A percentile compares a stretch with the other conserved stretches of the same genome.
phyloP scores from a whole-genome alignment of 805 yeast species.

The Yarrowia yakushimensis region DNA sequence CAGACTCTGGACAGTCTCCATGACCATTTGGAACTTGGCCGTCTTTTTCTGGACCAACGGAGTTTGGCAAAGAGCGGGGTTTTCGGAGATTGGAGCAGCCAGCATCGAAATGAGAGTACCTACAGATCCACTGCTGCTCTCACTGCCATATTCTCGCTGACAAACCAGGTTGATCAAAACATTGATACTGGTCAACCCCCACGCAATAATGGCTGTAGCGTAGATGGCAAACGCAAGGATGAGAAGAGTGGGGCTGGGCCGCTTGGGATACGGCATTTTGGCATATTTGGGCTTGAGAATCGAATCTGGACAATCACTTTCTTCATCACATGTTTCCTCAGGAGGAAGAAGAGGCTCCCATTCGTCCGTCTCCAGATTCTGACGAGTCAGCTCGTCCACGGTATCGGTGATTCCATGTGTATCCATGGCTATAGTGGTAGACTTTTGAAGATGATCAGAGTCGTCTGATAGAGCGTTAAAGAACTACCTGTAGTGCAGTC shows the following conservation, averaged over 20 bases:
- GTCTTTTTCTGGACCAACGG: constrained; percentile 15
- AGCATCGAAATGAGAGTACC: neutral
- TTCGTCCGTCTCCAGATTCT: neutral
- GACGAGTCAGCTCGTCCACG: constrained; percentile 19
- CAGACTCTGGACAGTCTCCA: constrained; percentile 23
- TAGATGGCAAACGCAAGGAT: constrained; percentile 19
- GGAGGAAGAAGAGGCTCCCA: neutral
- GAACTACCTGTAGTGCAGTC: too few relatives aligned
- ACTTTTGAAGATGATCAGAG: neutral
- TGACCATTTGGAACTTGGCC: constrained; percentile 8
- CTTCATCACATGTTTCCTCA: constrained; percentile 7
- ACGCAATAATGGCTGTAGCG: constrained; percentile 18
- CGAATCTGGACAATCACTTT: constrained; percentile 2
- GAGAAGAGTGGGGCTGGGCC: neutral
- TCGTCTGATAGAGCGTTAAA: neutral
- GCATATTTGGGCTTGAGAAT: constrained; percentile 21
- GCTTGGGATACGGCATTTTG: neutral
- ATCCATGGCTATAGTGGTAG: neutral
- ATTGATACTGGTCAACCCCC: constrained; percentile 12
- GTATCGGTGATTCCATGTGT: constrained; percentile 20
- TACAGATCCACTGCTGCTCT: neutral
- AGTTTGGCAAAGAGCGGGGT: neutral
- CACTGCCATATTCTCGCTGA: constrained; percentile 1
- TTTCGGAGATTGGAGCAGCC: neutral
- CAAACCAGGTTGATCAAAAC: constrained; percentile 6